Conservation (phyloP, 768 basidiomycete genomes). For the Phylloporus arenicola region DNA sequence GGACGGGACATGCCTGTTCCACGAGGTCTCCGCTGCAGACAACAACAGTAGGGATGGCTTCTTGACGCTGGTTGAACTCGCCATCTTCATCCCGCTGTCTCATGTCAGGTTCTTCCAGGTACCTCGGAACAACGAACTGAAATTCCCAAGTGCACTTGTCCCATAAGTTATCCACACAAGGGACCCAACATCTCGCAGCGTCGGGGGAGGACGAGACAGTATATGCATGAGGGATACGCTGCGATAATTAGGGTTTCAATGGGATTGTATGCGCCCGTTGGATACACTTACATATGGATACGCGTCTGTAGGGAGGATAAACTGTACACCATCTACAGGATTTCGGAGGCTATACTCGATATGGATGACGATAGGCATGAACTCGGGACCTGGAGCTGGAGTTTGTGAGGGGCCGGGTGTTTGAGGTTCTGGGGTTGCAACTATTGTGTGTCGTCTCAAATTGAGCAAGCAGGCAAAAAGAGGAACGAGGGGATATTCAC, state of each 20-base stretch:
- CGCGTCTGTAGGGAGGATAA: conserved; percentile 74
- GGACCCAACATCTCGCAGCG: conserved; percentile 97
- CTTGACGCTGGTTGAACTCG: conserved; percentile 45
- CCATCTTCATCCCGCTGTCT: conserved; percentile 35
- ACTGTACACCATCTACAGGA: conserved; percentile 81
- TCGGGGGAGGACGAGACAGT: conserved; percentile 85
- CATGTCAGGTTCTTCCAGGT: conserved; percentile 53
- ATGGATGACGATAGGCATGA: conserved; percentile 66
- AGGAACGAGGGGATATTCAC: conserved; percentile 30
- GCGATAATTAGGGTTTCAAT: conserved; percentile 14
- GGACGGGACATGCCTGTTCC: conserved; percentile 65
- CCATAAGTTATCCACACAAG: conserved; percentile 91
- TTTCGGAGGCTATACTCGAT: conserved; percentile 79
- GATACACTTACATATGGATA: conserved; percentile 70
- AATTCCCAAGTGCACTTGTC: conserved; percentile 99
- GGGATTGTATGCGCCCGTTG: not conserved
- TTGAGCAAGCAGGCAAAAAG: conserved; percentile 6
- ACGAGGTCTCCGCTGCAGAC: conserved; percentile 92
- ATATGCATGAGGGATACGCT: conserved; percentile 93
- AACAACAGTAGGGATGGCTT: conserved; percentile 74
- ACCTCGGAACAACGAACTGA: conserved; percentile 88
- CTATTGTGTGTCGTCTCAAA: conserved; percentile 28
- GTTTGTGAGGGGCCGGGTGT: conserved; percentile 46
- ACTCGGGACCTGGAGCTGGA: conserved; percentile 50
- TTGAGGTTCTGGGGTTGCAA: conserved; percentile 79